Evolutionary conservation across 1,284 basidiomycete species (phyloP).

Genomic region (Malassezia sympodialis): DNA sequence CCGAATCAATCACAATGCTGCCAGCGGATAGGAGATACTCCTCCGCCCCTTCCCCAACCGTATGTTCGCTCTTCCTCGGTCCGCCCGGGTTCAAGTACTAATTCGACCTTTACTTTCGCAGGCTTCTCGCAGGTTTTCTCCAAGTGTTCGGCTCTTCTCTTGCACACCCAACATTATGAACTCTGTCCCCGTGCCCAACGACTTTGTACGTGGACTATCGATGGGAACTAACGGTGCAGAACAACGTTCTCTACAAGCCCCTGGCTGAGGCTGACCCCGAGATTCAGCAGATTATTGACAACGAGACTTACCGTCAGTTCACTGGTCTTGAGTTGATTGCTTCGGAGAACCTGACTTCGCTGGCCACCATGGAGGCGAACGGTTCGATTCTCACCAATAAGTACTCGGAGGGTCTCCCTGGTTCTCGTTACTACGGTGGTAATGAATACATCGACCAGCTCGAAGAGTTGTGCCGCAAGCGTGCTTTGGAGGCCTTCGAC

Average conservation of each 20-base stretch:
- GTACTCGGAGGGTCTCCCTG: conserved; percentile 62
- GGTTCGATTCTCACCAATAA: conserved; percentile 98
- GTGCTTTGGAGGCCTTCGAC: conserved; percentile 91
- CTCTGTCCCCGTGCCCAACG: conserved; percentile 38
- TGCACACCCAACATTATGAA: conserved; percentile 22
- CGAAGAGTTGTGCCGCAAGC: conserved; percentile 85
- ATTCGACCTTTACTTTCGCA: conserved; percentile 3
- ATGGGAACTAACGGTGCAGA: conserved; percentile 53
- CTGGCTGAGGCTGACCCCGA: conserved; percentile 84
- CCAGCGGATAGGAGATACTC: not conserved
- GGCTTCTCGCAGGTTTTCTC: not conserved
- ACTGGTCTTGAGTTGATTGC: conserved; percentile 93
- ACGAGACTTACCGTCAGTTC: conserved; percentile 94
- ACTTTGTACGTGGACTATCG: conserved; percentile 29
- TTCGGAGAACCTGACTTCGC: conserved; percentile 58
- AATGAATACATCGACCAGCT: conserved; percentile 81
- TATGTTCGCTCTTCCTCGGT: conserved; percentile 11
- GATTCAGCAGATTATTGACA: conserved; percentile 93
- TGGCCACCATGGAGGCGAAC: conserved; percentile 76
- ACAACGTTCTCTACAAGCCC: conserved; percentile 78
- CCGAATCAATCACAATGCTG: conserved; percentile 5
- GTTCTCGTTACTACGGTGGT: conserved; percentile 93
- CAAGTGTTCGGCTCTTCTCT: conserved; percentile 1
- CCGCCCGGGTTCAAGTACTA: conserved; percentile 9
- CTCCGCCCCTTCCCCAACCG: conserved; percentile 3